phyloP scores from a whole-genome alignment of 306 rosid species.

The Herpetospermum pedunculosum region DNA sequence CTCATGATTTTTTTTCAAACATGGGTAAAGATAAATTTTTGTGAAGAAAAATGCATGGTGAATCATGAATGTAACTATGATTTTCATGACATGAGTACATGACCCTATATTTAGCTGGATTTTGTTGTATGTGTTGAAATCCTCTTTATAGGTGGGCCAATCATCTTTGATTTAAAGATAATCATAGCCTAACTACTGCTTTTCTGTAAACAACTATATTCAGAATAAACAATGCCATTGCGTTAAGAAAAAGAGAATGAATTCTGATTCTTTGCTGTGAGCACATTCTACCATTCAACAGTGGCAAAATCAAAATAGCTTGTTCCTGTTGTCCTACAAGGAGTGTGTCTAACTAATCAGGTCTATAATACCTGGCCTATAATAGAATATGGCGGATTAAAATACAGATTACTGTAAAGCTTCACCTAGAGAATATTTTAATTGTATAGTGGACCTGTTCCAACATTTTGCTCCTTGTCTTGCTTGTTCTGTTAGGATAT shows the following conservation, averaged over 20 bases:
- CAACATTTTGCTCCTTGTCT: conserved; percentile 12
- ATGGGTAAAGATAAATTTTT: neutral
- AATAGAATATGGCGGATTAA: conserved; percentile 15
- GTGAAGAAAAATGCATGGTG: neutral
- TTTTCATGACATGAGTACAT: neutral
- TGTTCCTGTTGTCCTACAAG: conserved; percentile 7
- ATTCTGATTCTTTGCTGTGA: conserved; percentile 7
- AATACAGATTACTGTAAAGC: conserved; percentile 4
- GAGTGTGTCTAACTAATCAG: conserved; percentile 21
- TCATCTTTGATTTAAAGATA: neutral
- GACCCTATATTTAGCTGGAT: conserved; percentile 2
- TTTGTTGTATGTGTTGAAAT: conserved; percentile 1
- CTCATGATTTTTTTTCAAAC: neutral
- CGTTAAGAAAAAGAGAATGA: conserved; percentile 2
- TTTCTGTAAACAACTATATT: neutral
- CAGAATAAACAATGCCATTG: neutral
- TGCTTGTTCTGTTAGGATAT: conserved; percentile 1
- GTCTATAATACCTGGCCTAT: neutral
- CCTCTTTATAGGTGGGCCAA: neutral
- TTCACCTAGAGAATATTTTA: conserved; percentile 23
- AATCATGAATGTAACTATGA: neutral
- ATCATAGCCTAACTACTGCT: conserved; percentile 4
- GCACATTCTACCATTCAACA: conserved; percentile 4
- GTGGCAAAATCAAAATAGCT: conserved; percentile 2
- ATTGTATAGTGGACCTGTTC: conserved; percentile 8